Conservation (phyloP, 139 green algal species). For the Micractinium sp. region DNA sequence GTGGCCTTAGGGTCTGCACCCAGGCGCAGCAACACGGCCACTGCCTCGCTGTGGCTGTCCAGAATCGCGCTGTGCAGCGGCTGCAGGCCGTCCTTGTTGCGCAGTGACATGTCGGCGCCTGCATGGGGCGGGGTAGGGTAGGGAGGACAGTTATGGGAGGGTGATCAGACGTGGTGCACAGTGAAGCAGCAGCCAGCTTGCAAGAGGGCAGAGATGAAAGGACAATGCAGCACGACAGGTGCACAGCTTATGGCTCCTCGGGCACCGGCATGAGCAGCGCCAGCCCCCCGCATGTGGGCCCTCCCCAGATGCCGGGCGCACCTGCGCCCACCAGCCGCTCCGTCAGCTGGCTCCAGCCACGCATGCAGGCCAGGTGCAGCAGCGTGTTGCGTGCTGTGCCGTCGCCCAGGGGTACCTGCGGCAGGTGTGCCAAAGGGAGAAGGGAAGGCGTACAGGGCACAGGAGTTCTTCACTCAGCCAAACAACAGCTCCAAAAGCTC, state of each 20-base stretch:
- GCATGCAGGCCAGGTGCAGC: slow-evolving; percentile 31
- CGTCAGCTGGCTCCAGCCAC: slow-evolving; percentile 9
- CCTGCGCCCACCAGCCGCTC: slow-evolving; percentile 16
- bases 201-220: neutral
- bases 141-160: neutral
- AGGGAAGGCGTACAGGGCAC: neutral
- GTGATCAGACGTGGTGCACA: too few species aligned
- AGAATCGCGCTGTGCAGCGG: slow-evolving; percentile 34
- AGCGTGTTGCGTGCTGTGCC: neutral
- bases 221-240: neutral
- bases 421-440: neutral
- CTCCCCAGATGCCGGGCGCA: neutral
- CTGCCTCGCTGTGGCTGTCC: neutral
- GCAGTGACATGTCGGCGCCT: slow-evolving; percentile 7
- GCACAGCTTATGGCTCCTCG: too few species aligned
- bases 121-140: neutral
- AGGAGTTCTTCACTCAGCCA: neutral
- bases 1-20: slow-evolving; percentile 17
- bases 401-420: slow-evolving; percentile 10
- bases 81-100: slow-evolving; percentile 26
- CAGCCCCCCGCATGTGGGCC: too few species aligned
- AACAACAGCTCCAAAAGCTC: neutral
- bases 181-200: neutral
- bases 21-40: slow-evolving; percentile 13
- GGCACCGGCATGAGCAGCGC: too few species aligned